Conservation (phyloP, 768 basidiomycete species). For the Gloeopeniophorella convolvens region DNA sequence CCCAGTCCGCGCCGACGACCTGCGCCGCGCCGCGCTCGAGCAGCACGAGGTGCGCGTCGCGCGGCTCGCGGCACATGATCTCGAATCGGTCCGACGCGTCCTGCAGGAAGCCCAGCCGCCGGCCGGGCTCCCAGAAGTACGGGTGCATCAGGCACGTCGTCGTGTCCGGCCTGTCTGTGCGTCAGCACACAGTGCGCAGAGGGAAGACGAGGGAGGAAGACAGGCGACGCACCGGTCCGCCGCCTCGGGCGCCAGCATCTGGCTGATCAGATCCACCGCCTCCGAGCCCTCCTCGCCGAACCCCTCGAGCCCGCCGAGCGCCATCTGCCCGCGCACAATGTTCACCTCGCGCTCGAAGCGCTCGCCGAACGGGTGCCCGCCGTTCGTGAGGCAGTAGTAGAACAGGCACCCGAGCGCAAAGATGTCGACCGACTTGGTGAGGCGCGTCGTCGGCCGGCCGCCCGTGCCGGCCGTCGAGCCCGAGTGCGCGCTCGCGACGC, state of each 20-base stretch:
- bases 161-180: conserved; percentile 68
- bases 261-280: conserved; percentile 69
- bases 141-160: conserved; percentile 85
- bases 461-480: no score
- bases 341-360: conserved; percentile 91
- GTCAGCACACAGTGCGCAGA: not conserved
- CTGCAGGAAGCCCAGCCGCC: conserved; percentile 88
- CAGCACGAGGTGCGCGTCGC: conserved; percentile 62
- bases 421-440: conserved; percentile 95
- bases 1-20: conserved; percentile 92
- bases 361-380: conserved; percentile 91
- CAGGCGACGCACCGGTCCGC: conserved; percentile 53
- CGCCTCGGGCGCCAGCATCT: conserved; percentile 77
- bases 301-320: conserved; percentile 60
- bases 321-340: conserved; percentile 78
- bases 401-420: conserved; percentile 95
- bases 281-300: conserved; percentile 95
- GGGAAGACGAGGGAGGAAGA: not conserved
- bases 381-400: conserved; percentile 86
- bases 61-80: conserved; percentile 92
- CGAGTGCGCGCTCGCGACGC: conserved; percentile 42
- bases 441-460: conserved; percentile 48
- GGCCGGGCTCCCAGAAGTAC: conserved; percentile 91
- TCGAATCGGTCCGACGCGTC: conserved; percentile 98
- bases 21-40: conserved; percentile 64